These are phyloP conservation scores for Carallia pectinifolia DNA, from an alignment of 345 rosid species.

Conservation along the genomic window DNA sequence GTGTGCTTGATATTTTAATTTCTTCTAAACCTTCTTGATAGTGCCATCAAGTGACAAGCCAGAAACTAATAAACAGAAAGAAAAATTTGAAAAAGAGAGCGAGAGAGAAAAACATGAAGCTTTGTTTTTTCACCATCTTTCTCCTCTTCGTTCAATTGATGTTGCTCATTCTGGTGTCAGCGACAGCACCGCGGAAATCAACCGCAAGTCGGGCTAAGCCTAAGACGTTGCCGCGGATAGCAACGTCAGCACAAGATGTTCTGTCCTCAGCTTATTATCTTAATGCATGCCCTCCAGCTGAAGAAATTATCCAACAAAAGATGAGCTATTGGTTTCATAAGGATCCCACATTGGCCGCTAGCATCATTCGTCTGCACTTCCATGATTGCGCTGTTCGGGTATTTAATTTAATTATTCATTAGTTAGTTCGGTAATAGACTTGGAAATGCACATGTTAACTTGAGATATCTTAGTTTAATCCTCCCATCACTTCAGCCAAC, in stretches of 20 bases:
- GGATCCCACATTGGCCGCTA: constrained; percentile 23
- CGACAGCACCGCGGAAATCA: not conserved
- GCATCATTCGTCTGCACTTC: constrained; percentile 27
- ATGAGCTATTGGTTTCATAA: constrained; percentile 11
- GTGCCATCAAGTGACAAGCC: too few species aligned
- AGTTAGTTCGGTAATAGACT: too few species aligned
- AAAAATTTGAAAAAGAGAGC: not conserved
- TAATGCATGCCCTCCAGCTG: constrained; percentile 19
- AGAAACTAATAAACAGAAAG: too few species aligned
- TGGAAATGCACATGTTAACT: too few species aligned
- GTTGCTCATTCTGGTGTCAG: not conserved
- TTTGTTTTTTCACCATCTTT: not conserved
- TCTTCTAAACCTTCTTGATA: too few species aligned
- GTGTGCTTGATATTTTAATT: too few species aligned
- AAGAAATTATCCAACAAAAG: constrained; percentile 14
- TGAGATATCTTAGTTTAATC: too few species aligned
- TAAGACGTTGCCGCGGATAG: not conserved
- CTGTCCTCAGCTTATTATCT: constrained; percentile 5
- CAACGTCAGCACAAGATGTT: not conserved
- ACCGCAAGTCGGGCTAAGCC: not conserved
- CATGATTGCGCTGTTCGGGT: constrained; percentile 29
- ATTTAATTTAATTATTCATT: not conserved
- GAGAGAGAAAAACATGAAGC: constrained; percentile 12
- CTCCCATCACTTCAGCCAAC: too few species aligned
- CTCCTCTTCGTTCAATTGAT: constrained; percentile 13